Conservation (phyloP, 371 early-diverging fungal species). For the Dipsacomyces acuminosporus region DNA sequence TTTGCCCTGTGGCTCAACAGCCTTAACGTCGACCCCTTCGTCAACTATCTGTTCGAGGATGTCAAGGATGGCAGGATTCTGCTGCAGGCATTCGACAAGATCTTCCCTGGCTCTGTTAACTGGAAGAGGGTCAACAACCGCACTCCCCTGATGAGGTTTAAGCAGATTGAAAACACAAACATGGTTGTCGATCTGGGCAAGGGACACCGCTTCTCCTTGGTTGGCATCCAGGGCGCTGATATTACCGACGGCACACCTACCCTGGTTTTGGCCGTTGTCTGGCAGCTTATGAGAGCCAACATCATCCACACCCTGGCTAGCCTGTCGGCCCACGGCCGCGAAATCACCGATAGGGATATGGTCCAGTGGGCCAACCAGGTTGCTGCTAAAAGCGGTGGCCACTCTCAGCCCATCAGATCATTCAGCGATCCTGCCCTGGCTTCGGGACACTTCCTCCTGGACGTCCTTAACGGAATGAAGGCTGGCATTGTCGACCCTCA, state of each 20-base stretch:
- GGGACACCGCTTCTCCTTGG: conserved; percentile 78
- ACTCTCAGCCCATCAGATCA: conserved; percentile 57
- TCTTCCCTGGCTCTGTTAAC: conserved; percentile 81
- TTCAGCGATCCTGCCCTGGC: conserved; percentile 81
- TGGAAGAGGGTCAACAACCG: conserved; percentile 78
- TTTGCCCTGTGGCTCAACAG: conserved; percentile 95
- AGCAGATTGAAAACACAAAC: conserved; percentile 95
- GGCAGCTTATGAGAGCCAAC: conserved; percentile 98
- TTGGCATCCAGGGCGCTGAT: conserved; percentile 93
- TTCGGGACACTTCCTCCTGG: conserved; percentile 79
- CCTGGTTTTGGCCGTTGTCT: conserved; percentile 80
- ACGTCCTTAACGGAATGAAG: conserved; percentile 86
- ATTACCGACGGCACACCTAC: conserved; percentile 86
- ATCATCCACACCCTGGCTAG: conserved; percentile 86
- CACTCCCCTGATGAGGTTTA: conserved; percentile 74
- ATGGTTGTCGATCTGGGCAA: conserved; percentile 85
- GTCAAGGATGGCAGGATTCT: conserved; percentile 90
- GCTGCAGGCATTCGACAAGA: conserved; percentile 90
- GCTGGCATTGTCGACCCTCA: conserved; percentile 86
- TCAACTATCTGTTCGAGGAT: conserved; percentile 93
- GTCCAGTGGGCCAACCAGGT: conserved; percentile 90
- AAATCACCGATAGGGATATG: conserved; percentile 87
- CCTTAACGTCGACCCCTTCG: conserved; percentile 91
- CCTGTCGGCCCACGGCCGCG: conserved; percentile 70
- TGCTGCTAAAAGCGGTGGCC: conserved; percentile 45